Evolutionary conservation across 2,329 filamentous ascomycete species (phyloP).

Genomic region (Daldinia sp.): DNA sequence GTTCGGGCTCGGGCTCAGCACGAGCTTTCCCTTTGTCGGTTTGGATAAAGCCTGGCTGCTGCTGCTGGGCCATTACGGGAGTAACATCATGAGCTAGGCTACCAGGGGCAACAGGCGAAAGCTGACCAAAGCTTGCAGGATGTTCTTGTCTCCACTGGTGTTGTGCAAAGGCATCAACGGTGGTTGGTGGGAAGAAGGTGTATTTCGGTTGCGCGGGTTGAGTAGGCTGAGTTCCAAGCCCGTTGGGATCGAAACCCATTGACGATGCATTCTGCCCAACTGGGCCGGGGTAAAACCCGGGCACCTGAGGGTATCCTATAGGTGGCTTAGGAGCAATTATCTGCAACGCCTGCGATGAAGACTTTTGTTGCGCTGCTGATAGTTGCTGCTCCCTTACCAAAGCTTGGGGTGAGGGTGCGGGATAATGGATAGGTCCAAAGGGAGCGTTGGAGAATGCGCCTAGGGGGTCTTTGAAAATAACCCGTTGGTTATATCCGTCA

Average conservation of each 20-base stretch:
- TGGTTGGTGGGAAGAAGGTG: slow-evolving; percentile 45
- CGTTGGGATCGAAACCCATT: slow-evolving; percentile 38
- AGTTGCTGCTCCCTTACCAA: slow-evolving; percentile 55
- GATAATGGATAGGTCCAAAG: slow-evolving; percentile 55
- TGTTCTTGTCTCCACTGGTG: slow-evolving; percentile 40
- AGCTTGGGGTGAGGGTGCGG: slow-evolving; percentile 55
- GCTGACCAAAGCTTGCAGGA: slow-evolving; percentile 39
- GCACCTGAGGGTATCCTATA: slow-evolving; percentile 47
- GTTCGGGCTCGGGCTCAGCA: slow-evolving; percentile 33
- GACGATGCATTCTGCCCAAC: slow-evolving; percentile 42
- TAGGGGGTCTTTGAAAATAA: slow-evolving; percentile 80
- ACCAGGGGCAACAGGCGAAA: slow-evolving; percentile 32
- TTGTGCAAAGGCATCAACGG: slow-evolving; percentile 42
- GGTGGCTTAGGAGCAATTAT: slow-evolving; percentile 62
- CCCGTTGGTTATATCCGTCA: slow-evolving; percentile 83
- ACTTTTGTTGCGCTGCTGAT: slow-evolving; percentile 52
- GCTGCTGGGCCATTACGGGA: slow-evolving; percentile 23
- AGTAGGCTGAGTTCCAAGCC: slow-evolving; percentile 37
- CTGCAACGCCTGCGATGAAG: slow-evolving; percentile 51
- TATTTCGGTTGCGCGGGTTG: slow-evolving; percentile 40
- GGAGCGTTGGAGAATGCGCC: slow-evolving; percentile 63
- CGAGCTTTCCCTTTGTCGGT: slow-evolving; percentile 34
- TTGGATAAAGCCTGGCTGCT: slow-evolving; percentile 25
- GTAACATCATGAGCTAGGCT: slow-evolving; percentile 25
- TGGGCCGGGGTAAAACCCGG: slow-evolving; percentile 47